A percentile compares a stretch with the other conserved stretches of the same genome.
phyloP scores from a whole-genome alignment of 2,329 filamentous ascomycete genomes.

The Coniochaeta sp. region DNA sequence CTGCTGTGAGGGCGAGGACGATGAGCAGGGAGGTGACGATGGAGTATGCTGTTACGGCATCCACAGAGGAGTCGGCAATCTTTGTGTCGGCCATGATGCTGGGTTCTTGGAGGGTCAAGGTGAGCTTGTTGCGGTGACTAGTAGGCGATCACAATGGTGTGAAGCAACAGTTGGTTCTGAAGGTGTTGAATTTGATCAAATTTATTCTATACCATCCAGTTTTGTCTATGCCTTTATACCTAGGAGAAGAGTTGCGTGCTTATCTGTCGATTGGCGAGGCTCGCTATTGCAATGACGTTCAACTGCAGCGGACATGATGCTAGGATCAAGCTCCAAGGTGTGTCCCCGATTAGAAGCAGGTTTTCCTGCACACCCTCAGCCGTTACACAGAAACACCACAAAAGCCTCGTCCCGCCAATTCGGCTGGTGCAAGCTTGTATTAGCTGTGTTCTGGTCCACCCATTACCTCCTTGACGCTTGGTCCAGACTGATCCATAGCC shows the following conservation, averaged over 20 bases:
- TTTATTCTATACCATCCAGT: not conserved
- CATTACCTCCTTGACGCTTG: not conserved
- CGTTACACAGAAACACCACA: not conserved
- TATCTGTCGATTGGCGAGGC: not conserved
- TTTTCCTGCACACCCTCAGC: not conserved
- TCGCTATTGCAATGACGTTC: not conserved
- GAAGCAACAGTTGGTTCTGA: not conserved
- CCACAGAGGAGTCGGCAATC: not conserved
- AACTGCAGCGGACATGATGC: not conserved
- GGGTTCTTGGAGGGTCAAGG: not conserved
- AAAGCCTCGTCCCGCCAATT: not conserved
- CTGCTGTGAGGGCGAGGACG: conserved; percentile 19
- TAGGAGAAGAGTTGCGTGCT: not conserved
- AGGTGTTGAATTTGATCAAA: not conserved
- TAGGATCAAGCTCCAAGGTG: not conserved
- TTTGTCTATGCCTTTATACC: not conserved
- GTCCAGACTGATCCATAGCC: not conserved
- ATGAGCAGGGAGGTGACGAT: conserved; percentile 19
- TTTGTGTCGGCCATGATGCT: not conserved
- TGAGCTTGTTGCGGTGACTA: not conserved
- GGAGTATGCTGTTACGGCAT: conserved; percentile 1
- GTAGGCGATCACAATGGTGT: not conserved
- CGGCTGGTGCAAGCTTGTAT: not conserved
- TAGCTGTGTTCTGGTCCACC: not conserved
- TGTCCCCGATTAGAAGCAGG: not conserved